These are phyloP conservation scores for Colletotrichum sp. DNA, from an alignment of 2,329 filamentous ascomycete species.

Conservation along the genomic window DNA sequence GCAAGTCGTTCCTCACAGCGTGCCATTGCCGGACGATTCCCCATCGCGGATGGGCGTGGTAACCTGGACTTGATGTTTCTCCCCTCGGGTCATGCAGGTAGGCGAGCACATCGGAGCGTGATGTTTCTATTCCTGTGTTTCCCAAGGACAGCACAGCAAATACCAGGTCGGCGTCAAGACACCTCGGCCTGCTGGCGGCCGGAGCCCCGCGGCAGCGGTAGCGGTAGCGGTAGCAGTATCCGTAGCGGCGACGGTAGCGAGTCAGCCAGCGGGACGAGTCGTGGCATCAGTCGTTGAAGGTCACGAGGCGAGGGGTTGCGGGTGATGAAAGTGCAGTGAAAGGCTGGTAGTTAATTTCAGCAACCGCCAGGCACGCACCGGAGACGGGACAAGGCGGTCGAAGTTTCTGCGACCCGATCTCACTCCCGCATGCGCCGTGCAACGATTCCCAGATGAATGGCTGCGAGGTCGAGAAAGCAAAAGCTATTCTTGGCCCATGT, in stretches of 20 bases:
- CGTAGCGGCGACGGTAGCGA: neutral
- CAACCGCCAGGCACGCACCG: constrained; percentile 10
- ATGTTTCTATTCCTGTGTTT: constrained; percentile 21
- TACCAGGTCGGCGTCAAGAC: constrained; percentile 5
- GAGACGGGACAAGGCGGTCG: constrained; percentile 3
- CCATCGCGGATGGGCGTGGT: neutral
- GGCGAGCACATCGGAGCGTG: neutral
- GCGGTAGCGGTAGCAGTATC: neutral
- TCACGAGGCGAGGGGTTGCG: neutral
- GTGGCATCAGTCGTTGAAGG: neutral
- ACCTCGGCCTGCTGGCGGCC: constrained; percentile 1
- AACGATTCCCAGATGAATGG: constrained; percentile 14
- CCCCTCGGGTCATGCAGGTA: neutral
- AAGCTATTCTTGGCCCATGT: constrained; percentile 19
- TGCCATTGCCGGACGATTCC: constrained; percentile 17
- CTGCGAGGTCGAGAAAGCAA: neutral
- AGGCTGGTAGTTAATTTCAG: constrained; percentile 17
- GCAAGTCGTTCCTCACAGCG: constrained; percentile 16
- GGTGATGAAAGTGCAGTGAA: neutral
- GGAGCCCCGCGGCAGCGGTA: neutral
- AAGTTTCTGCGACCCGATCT: constrained; percentile 22
- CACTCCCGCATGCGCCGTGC: constrained; percentile 19
- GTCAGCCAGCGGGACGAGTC: neutral
- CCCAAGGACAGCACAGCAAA: neutral
- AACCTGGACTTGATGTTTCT: constrained; percentile 8